These are phyloP conservation scores for Porcisia hertigi DNA, from an alignment of 208 protist species.

Conservation along the genomic window DNA sequence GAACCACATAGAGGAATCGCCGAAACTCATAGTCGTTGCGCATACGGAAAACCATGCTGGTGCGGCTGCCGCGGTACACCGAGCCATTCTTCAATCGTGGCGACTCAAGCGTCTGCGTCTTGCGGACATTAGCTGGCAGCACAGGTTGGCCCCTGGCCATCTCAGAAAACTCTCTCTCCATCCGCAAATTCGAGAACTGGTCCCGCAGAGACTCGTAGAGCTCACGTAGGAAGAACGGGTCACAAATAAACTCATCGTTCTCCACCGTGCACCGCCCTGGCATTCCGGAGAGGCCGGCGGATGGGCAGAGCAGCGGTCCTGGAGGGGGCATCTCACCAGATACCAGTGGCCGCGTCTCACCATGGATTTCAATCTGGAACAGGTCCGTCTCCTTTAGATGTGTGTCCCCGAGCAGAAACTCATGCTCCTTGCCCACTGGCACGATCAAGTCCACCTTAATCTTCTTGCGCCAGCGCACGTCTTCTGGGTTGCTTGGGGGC, in stretches of 20 bases:
- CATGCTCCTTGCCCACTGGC: slow-evolving; percentile 44
- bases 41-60: slow-evolving; percentile 50
- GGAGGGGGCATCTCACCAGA: slow-evolving; percentile 38
- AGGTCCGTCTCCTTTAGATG: slow-evolving; percentile 60
- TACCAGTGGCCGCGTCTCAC: slow-evolving; percentile 40
- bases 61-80: slow-evolving; percentile 30
- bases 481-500: slow-evolving; percentile 27
- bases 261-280: slow-evolving; percentile 39
- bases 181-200: slow-evolving; percentile 50
- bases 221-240: slow-evolving; percentile 58
- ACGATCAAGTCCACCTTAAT: slow-evolving; percentile 67
- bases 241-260: slow-evolving; percentile 52
- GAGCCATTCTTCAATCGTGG: slow-evolving; percentile 33
- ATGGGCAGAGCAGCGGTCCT: slow-evolving; percentile 51
- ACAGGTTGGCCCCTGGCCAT: slow-evolving; percentile 28
- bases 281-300: slow-evolving; percentile 26
- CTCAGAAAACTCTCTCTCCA: slow-evolving; percentile 44
- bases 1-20: slow-evolving; percentile 59
- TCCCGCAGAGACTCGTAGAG: slow-evolving; percentile 72
- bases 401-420: slow-evolving; percentile 49
- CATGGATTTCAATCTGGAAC: slow-evolving; percentile 62
- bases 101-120: slow-evolving; percentile 55
- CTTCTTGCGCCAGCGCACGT: slow-evolving; percentile 63
- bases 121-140: slow-evolving; percentile 15
- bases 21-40: slow-evolving; percentile 65